phyloP scores from a whole-genome alignment of 2,329 filamentous ascomycete species.

The Fusarium humuli region DNA sequence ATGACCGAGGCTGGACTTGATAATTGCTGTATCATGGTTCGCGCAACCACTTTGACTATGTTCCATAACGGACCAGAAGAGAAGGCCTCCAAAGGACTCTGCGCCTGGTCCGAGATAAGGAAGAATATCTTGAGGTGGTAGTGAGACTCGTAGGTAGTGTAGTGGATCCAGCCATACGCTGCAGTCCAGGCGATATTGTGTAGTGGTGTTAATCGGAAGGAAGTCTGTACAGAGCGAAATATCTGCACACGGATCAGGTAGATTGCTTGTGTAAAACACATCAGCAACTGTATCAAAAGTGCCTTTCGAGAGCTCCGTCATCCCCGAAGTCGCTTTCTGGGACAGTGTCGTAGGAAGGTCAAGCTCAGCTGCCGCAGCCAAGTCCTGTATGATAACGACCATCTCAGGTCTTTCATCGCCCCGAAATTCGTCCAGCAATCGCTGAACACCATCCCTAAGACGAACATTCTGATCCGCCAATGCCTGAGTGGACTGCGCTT shows the following conservation, averaged over 20 bases:
- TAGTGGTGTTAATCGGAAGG: fast-evolving
- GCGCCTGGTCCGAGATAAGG: background rate
- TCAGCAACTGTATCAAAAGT: fast-evolving
- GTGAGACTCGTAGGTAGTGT: background rate
- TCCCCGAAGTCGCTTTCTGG: fast-evolving
- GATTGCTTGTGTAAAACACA: fast-evolving
- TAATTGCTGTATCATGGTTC: background rate
- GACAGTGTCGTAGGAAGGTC: background rate
- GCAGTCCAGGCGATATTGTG: slow-evolving; percentile 6
- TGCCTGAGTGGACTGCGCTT: background rate
- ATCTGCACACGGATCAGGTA: fast-evolving
- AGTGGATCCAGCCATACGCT: slow-evolving; percentile 15
- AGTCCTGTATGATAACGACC: background rate
- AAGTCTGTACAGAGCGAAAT: background rate
- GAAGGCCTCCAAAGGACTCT: background rate
- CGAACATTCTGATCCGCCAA: background rate
- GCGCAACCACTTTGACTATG: slow-evolving; percentile 2
- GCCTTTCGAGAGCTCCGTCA: fast-evolving
- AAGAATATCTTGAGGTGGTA: slow-evolving; percentile 3
- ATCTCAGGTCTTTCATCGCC: background rate
- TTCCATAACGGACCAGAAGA: slow-evolving; percentile 23
- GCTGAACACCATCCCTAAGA: background rate
- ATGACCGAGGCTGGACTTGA: background rate
- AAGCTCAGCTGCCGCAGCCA: background rate
- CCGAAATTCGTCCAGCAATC: background rate